phyloP scores from a whole-genome alignment of 2,329 filamentous ascomycete species.

The Immersiporthe knoxdaviesiana region DNA sequence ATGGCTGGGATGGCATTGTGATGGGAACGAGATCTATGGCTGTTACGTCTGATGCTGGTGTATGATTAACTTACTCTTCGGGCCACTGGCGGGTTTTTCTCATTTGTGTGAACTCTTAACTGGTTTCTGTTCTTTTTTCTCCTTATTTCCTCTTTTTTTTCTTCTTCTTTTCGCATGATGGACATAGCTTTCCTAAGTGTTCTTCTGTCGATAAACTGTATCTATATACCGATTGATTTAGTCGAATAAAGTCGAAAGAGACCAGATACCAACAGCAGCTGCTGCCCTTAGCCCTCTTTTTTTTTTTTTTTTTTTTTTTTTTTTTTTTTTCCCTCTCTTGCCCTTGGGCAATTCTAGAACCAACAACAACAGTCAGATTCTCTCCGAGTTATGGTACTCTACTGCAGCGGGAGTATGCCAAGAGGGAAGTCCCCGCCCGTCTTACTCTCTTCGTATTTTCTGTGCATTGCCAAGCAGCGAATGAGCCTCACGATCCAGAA shows the following conservation, averaged over 20 bases:
- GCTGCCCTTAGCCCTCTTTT: no score
- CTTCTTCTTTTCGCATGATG: background rate
- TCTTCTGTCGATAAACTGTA: slow-evolving; percentile 16
- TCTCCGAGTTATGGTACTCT: background rate
- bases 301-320: no score
- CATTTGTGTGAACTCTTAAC: background rate
- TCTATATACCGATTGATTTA: slow-evolving; percentile 9
- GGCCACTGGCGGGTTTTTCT: background rate
- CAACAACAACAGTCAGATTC: background rate
- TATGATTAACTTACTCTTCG: slow-evolving; percentile 16
- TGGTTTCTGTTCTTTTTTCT: background rate
- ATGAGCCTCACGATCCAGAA: background rate
- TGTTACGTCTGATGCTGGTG: slow-evolving; percentile 9
- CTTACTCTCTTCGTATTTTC: no score
- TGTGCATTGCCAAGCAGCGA: background rate
- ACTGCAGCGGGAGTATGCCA: background rate
- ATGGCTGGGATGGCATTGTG: background rate
- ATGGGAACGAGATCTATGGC: slow-evolving; percentile 4
- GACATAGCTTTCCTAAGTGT: slow-evolving; percentile 10
- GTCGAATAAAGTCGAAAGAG: background rate
- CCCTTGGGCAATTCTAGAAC: background rate
- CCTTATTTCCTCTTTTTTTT: background rate
- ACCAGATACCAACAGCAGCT: background rate
- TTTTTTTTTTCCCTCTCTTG: no score
- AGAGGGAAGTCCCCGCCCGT: background rate